Percentiles rank a stretch among this genome's conserved stretches.
Evolutionary conservation across 2,329 filamentous ascomycete species (phyloP).

Genomic region (Apiospora marii): DNA sequence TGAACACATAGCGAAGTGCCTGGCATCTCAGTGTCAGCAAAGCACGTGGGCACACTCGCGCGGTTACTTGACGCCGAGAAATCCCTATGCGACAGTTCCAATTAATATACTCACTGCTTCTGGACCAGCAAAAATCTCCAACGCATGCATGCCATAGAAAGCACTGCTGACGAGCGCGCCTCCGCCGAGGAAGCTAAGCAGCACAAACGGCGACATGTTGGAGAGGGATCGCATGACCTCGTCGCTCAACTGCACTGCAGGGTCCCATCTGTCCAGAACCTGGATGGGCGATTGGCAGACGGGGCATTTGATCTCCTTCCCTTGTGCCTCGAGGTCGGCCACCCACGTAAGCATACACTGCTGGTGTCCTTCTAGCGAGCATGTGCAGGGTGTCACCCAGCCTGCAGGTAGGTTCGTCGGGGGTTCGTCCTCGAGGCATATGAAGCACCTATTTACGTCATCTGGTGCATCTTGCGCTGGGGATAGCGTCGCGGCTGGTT

Average conservation of each 20-base stretch:
- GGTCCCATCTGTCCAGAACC: slow-evolving; percentile 77
- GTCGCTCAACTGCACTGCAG: slow-evolving; percentile 73
- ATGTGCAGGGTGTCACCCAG: slow-evolving; percentile 92
- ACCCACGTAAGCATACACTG: slow-evolving; percentile 89
- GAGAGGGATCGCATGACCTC: slow-evolving; percentile 63
- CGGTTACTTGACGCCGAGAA: not conserved
- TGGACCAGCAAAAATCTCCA: slow-evolving; percentile 61
- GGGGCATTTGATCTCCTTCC: slow-evolving; percentile 79
- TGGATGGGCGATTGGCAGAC: slow-evolving; percentile 87
- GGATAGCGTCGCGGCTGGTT: slow-evolving; percentile 20
- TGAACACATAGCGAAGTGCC: slow-evolving; percentile 25
- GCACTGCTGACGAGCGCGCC: slow-evolving; percentile 61
- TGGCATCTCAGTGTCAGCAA: not conserved
- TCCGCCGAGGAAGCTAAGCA: slow-evolving; percentile 66
- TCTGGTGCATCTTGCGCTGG: slow-evolving; percentile 6
- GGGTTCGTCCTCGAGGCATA: slow-evolving; percentile 66
- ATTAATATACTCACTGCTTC: slow-evolving; percentile 39
- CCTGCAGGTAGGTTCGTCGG: slow-evolving; percentile 55
- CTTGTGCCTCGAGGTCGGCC: slow-evolving; percentile 78
- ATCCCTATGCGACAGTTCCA: not conserved
- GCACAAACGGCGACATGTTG: slow-evolving; percentile 65
- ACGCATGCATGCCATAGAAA: slow-evolving; percentile 59
- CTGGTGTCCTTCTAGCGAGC: slow-evolving; percentile 90
- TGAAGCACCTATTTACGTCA: slow-evolving; percentile 62
- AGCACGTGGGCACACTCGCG: not conserved